phyloP scores from a whole-genome alignment of 2,329 filamentous ascomycete species.

The Rosellinia necatrix region DNA sequence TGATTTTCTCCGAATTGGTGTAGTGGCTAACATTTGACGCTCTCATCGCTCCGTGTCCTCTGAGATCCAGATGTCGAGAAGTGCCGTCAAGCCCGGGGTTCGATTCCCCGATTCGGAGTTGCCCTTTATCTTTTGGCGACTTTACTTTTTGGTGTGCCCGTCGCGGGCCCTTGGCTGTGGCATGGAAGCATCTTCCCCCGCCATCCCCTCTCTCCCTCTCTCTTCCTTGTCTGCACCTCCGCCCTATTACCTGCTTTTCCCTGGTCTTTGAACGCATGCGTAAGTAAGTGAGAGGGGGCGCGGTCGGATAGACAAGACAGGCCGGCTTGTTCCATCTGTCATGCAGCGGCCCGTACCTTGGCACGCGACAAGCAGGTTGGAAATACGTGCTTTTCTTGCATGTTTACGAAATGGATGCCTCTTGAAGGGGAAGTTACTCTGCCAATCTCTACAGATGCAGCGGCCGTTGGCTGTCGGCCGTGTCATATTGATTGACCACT shows the following conservation, averaged over 20 bases:
- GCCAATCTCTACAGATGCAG: constrained; percentile 1
- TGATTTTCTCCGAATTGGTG: constrained; percentile 41
- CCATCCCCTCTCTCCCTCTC: not conserved
- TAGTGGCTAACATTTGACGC: constrained; percentile 44
- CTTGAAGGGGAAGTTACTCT: not conserved
- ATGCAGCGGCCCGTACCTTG: constrained; percentile 18
- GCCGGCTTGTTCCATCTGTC: no score
- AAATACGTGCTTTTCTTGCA: constrained; percentile 15
- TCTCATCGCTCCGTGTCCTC: constrained; percentile 38
- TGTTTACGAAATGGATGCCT: not conserved
- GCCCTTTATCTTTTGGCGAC: not conserved
- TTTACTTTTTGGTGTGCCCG: not conserved
- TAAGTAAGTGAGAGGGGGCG: no score
- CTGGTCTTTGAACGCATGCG: not conserved
- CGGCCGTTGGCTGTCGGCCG: no score
- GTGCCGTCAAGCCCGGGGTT: constrained; percentile 39
- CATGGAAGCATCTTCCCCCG: no score
- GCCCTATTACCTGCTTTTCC: no score
- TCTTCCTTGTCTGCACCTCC: no score
- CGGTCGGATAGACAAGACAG: no score
- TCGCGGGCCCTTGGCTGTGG: not conserved
- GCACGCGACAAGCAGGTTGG: not conserved
- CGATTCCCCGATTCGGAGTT: constrained; percentile 41
- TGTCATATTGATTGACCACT: constrained; percentile 1
- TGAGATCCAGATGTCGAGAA: not conserved